Evolutionary conservation across 2,329 filamentous ascomycete species (phyloP), one percentile per base, ranked within the genome.

Genomic region (Ceratocystis papillata): DNA sequence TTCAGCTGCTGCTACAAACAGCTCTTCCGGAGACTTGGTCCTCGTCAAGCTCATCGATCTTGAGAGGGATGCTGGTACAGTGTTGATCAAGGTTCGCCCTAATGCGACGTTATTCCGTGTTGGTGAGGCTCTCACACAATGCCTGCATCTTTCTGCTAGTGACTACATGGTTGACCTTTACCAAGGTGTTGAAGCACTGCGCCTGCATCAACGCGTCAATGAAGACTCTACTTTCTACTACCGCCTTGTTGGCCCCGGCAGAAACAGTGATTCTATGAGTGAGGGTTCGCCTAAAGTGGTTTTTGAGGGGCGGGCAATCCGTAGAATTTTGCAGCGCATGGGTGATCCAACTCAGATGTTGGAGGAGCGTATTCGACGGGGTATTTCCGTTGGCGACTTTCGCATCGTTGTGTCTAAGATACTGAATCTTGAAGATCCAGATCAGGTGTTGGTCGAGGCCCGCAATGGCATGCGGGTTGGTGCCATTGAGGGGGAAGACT

Each of bases 1-100:
- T 10, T 68, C 67, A 8, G 67, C 67, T 4, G 67, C 67, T 17
- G 67, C 67, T 12, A 68, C 67, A 1, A 65, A 65, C 20, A 68
- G 67, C 46, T 68, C 67, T 4, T 45, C 64, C 28, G 61, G 67
- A 37, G 67, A 68, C 15, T n/a, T 22, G 5, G 60, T 65, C 28
- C 20, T 50, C 6, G 25, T 66, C n/a, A 63, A 25, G 20, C 59
- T 68, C 20, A 46, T 45, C 10, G 64, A 68, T 28, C 60, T 68
- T 22, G 67, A 68, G 20, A 48, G 61, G 8, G 41, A 64, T 6
- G n/a, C 37, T 5, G 44, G 53, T 33, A 68, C 67, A 10, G 37
- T 68, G 3, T 64, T 41, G 17, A 50, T 66, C 3, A 60, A 53
- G 22, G 22, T 64, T 5, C 63, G 67, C 8, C 8, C 60, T 17